phyloP scores from a whole-genome alignment of 1,139 yeast species.

The Scheffersomyces segobiensis region DNA sequence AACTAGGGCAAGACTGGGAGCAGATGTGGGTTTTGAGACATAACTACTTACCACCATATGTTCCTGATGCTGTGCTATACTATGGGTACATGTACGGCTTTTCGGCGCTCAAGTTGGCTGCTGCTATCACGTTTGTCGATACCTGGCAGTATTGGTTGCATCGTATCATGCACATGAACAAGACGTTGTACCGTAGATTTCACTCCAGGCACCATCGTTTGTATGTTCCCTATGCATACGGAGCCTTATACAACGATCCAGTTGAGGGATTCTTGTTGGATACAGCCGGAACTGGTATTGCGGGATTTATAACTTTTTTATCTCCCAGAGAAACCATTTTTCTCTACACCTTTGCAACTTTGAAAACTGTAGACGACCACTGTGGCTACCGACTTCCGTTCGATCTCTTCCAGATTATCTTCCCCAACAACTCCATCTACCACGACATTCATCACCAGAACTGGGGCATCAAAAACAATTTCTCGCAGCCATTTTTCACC shows the following conservation, averaged over 20 bases:
- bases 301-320: constrained; percentile 61
- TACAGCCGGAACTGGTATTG: constrained; percentile 88
- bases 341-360: constrained; percentile 81
- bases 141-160: constrained; percentile 95
- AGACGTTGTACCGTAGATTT: constrained; percentile 69
- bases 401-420: constrained; percentile 83
- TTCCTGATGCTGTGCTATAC: constrained; percentile 49
- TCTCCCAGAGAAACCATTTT: constrained; percentile 75
- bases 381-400: constrained; percentile 92
- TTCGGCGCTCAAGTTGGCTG: constrained; percentile 53
- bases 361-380: constrained; percentile 97
- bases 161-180: constrained; percentile 83
- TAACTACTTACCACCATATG: constrained; percentile 27
- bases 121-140: constrained; percentile 78
- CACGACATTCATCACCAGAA: constrained; percentile 97
- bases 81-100: constrained; percentile 59
- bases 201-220: constrained; percentile 94
- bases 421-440: constrained; percentile 93
- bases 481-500: constrained; percentile 95
- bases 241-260: constrained; percentile 93
- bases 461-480: constrained; percentile 92
- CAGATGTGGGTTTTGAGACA: constrained; percentile 68
- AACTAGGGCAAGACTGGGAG: constrained; percentile 72
- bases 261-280: constrained; percentile 91
- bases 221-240: constrained; percentile 95